Evolutionary conservation across 768 basidiomycete species (phyloP).

Genomic region (Russula sp.): DNA sequence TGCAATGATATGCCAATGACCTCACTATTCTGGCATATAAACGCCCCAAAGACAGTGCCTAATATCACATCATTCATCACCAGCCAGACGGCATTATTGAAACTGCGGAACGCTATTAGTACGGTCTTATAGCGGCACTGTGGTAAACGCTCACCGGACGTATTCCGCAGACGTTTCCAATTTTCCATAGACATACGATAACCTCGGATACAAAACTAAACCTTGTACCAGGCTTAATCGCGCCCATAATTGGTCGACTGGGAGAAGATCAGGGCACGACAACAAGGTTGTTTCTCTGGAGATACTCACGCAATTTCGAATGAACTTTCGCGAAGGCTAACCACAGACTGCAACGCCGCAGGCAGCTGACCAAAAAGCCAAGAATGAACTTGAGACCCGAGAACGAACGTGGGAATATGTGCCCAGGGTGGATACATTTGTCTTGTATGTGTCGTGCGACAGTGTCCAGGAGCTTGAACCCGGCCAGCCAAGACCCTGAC

Average conservation of each 20-base stretch:
- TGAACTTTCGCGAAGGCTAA: slow-evolving; percentile 3
- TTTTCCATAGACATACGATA: slow-evolving; percentile 29
- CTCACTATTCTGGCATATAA: slow-evolving; percentile 64
- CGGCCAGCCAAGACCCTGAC: slow-evolving; percentile 27
- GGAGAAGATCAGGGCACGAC: slow-evolving; percentile 2
- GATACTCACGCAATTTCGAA: slow-evolving; percentile 20
- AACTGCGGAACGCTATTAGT: slow-evolving; percentile 44
- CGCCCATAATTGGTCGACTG: slow-evolving; percentile 28
- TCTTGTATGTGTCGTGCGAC: slow-evolving; percentile 10
- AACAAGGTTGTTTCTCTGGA: neutral
- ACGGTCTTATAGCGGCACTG: slow-evolving; percentile 2
- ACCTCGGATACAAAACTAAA: slow-evolving; percentile 21
- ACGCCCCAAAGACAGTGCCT: slow-evolving; percentile 67
- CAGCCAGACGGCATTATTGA: slow-evolving; percentile 91
- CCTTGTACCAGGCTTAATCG: slow-evolving; percentile 21
- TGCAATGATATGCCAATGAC: slow-evolving; percentile 43
- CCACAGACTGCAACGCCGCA: slow-evolving; percentile 9
- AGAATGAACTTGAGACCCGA: slow-evolving; percentile 13
- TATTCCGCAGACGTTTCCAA: slow-evolving; percentile 30
- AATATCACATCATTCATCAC: slow-evolving; percentile 87
- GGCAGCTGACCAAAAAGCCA: neutral
- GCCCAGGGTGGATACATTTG: slow-evolving; percentile 1
- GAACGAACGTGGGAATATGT: slow-evolving; percentile 14
- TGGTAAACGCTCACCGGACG: slow-evolving; percentile 24
- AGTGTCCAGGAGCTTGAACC: slow-evolving; percentile 27